Conservation (phyloP, 202 grass and related monocot genomes). For the Elaeis oleifera region DNA sequence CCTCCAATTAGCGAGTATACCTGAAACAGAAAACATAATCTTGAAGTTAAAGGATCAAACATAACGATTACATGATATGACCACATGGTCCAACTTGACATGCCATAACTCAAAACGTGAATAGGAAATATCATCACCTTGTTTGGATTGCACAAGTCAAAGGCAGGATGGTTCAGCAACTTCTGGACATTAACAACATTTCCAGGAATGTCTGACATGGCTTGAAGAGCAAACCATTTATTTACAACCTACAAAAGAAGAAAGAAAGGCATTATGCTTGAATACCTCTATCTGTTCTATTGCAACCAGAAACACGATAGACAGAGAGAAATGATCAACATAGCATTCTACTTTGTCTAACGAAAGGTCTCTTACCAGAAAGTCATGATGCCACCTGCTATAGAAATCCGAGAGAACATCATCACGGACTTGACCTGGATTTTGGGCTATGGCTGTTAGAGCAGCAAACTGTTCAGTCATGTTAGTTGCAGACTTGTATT, state of each 20-base stretch:
- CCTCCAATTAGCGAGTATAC: slow-evolving; percentile 88
- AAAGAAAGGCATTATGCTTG: slow-evolving; percentile 1
- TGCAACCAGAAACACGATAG: not conserved
- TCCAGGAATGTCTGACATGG: slow-evolving; percentile 77
- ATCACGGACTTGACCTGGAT: slow-evolving; percentile 71
- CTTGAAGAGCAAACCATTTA: slow-evolving; percentile 99
- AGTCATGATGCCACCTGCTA: slow-evolving; percentile 76
- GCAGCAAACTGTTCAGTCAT: slow-evolving; percentile 99
- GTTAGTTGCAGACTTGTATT: slow-evolving; percentile 86
- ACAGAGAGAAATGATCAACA: not conserved
- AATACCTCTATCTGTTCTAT: too few species aligned
- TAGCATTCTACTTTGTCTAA: not conserved
- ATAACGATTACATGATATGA: too few species aligned
- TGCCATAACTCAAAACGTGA: too few species aligned
- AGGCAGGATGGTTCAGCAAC: slow-evolving; percentile 71
- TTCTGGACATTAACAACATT: slow-evolving; percentile 75
- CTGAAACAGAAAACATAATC: slow-evolving; percentile 22
- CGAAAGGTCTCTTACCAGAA: slow-evolving; percentile 61
- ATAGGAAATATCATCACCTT: slow-evolving; percentile 43
- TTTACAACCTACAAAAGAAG: slow-evolving; percentile 64
- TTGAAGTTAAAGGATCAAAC: not conserved
- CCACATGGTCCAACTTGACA: too few species aligned
- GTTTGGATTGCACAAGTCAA: slow-evolving; percentile 83
- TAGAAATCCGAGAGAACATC: slow-evolving; percentile 89
- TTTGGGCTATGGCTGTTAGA: slow-evolving; percentile 82